phyloP scores from a whole-genome alignment of 164 flowering plant genomes.

The Hamamelis virginiana region DNA sequence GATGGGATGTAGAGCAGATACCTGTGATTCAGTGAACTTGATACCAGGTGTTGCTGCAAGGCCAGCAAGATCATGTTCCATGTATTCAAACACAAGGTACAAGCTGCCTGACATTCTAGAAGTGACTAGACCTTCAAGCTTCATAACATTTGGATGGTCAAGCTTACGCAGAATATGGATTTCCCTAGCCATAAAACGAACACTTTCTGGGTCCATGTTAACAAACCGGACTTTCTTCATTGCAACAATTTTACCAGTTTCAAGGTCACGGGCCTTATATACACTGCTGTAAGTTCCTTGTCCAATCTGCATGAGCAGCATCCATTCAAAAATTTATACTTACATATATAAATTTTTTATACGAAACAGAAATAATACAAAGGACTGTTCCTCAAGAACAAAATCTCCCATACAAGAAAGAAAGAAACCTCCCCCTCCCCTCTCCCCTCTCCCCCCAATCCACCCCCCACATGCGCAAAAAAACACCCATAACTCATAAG shows the following conservation, averaged over 20 bases:
- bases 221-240: constrained; percentile 66
- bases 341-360: no score
- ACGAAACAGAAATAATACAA: no score
- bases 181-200: constrained; percentile 65
- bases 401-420: not conserved
- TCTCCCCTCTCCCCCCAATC: no score
- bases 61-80: constrained; percentile 78
- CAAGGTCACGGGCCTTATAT: constrained; percentile 54
- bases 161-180: constrained; percentile 49
- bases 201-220: constrained; percentile 70
- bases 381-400: no score
- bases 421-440: no score
- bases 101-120: constrained; percentile 55
- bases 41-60: constrained; percentile 41
- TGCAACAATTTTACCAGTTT: constrained; percentile 54
- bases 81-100: constrained; percentile 63
- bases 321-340: not conserved
- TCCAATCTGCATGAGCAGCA: constrained; percentile 41
- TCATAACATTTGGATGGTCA: constrained; percentile 65
- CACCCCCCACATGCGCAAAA: no score
- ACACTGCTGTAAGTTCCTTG: constrained; percentile 71
- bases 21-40: constrained; percentile 63
- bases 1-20: constrained; percentile 7
- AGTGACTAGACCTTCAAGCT: constrained; percentile 55
- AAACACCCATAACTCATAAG: no score